Base-by-base conservation (phyloP, 2,329 filamentous ascomycete genomes). In the Sporothrix protearum region DNA sequence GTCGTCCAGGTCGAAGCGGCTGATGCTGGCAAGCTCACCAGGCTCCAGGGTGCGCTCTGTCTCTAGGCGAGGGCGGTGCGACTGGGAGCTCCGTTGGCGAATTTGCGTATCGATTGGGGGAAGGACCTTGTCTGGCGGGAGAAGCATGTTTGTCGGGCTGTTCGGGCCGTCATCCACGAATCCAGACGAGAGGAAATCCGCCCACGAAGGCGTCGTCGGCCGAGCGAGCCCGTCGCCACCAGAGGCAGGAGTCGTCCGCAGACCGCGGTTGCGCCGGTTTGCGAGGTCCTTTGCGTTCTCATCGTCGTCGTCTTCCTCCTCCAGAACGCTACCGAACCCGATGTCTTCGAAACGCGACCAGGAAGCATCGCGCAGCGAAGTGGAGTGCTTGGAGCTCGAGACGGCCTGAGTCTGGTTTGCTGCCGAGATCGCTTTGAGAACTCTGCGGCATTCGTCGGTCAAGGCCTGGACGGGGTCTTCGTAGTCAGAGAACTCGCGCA, bases 261-360 rank as follows among this genome's bases (percentile, higher is more conserved):
- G 80, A 9, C 77, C 77, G 55, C 78, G 79, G 16, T 78, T 77
- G 71, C 84, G 82, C 71, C 80, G 81, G 68, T 80, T 78, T 22
- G 79, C 76, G 39, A 82, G 79, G 30, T 80, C 80, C 1, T 47
- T 67, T 28, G 78, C 80, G 36, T 30, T 28, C 2, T 89, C 86
- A 0, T 91, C 88, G 1, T 91, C 89, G 1, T 90, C 84, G 1
- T 92, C 87, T 0, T 90, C 86, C 64, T 93, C 92, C 59, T 94
- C 91, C 28, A 94, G 83, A 0, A 91, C 82, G 73, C 87, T 92
- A 3, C 91, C 89, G 78, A 98, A 99, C 0, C 96, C 96, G 76
- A 98, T 89, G 78, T 97, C 96, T 79, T 97, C 93, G 75, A 99
- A 99, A 68, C 94, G 89, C 19, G 96, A 98, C 96, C 96, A 99